Evolutionary conservation across 78 protist species (phyloP), one percentile per base, ranked within the genome.

Genomic region (Cyanophora paradoxa): DNA sequence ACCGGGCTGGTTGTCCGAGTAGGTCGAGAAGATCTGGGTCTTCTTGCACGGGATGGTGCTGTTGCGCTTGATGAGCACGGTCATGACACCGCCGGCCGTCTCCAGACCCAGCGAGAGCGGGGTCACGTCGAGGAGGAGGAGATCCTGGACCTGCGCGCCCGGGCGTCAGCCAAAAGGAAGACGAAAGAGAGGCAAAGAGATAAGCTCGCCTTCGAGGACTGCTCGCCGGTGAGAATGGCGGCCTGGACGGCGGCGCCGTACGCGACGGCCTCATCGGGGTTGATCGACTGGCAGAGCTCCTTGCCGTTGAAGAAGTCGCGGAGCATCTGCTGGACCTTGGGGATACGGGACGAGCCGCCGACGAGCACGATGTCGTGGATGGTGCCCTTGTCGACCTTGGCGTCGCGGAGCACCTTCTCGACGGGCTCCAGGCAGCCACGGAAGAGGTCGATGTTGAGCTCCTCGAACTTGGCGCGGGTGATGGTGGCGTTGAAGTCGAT

Each of bases 161-260:
- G n/a, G n/a, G n/a, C n/a, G n/a, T n/a, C n/a, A n/a, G n/a, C n/a
- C n/a, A n/a, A n/a, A n/a, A n/a, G n/a, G n/a, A n/a, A n/a, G n/a
- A n/a, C n/a, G n/a, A n/a, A n/a, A n/a, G n/a, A n/a, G n/a, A n/a
- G n/a, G n/a, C n/a, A n/a, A n/a, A n/a, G n/a, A n/a, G n/a, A n/a
- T n/a, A n/a, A n/a, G n/a, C n/a, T n/a, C 24, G 78, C 66, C 72
- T 58, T 41, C 58, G 24, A 76, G 30, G 42, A 28, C 44, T 28
- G 44, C 37, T 79, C 84, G 48, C 94, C 94, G 19, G 89, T 58
- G 56, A 96, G 88, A 40, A 97, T 86, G 64, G 93, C 96, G 28
- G 95, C 99, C 94, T 93, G 99, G 24, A 94, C 96, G 30, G 99
- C 99, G 48, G 99, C 99, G 30, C 99, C 99, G 82, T 97, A 93